A percentile compares a stretch with the other conserved stretches of the same genome.
Conservation (phyloP, 2,329 filamentous ascomycete genomes). For the Boeremia lycopersici region DNA sequence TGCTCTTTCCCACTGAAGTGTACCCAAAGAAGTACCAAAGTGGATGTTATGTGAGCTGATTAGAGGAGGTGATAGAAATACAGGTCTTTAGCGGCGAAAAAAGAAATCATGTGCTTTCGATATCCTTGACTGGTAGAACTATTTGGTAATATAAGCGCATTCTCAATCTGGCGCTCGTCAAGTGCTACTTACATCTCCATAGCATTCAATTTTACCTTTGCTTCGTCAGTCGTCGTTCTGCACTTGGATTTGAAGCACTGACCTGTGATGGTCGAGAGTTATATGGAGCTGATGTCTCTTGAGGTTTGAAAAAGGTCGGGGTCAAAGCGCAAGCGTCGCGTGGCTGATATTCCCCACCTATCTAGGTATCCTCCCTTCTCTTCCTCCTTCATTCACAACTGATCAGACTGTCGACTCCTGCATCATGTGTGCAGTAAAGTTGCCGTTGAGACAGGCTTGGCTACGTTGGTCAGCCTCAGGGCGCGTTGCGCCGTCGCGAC, state of each 20-base stretch:
- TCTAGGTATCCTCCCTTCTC: neutral
- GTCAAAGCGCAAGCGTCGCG: conserved; percentile 1
- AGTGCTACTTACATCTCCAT: neutral
- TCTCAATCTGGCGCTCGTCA: neutral
- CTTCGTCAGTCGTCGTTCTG: neutral
- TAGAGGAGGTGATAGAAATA: neutral
- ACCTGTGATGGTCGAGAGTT: neutral
- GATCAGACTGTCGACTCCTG: neutral
- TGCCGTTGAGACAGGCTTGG: neutral
- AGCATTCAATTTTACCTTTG: neutral
- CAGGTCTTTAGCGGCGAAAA: neutral
- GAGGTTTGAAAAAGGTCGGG: conserved; percentile 6
- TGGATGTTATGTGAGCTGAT: neutral
- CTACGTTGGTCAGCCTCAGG: neutral
- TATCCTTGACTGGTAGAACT: no score
- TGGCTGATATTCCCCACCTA: neutral
- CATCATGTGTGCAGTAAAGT: neutral
- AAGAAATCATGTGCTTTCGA: neutral
- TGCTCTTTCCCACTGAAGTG: neutral
- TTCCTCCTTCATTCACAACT: neutral
- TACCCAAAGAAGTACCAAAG: neutral
- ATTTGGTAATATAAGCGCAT: neutral
- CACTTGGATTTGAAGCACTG: neutral
- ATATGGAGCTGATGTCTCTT: neutral
- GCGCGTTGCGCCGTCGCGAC: neutral